phyloP scores from a whole-genome alignment of 129 eudicot species.

The Logfia minima region DNA sequence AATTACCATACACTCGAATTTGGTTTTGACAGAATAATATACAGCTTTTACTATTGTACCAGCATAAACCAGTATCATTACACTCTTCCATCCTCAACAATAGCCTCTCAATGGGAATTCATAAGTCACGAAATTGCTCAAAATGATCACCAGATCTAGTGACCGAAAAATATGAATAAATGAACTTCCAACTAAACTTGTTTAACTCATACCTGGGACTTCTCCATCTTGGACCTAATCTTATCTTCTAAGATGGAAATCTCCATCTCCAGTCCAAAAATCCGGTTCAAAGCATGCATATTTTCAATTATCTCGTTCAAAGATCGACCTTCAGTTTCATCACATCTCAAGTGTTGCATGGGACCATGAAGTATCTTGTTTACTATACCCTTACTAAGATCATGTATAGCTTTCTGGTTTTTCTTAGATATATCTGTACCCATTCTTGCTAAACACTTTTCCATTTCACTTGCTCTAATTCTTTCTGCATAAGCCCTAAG shows the following conservation, averaged over 20 bases:
- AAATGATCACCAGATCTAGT: constrained; percentile 15
- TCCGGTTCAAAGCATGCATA: constrained; percentile 77
- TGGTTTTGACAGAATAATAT: constrained; percentile 15
- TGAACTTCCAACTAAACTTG: constrained; percentile 2
- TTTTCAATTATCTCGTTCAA: constrained; percentile 69
- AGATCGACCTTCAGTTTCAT: constrained; percentile 53
- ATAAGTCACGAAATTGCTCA: background rate
- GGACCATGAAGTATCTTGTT: constrained; percentile 93
- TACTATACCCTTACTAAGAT: constrained; percentile 67
- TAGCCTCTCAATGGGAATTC: background rate
- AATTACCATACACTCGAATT: background rate
- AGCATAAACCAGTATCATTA: background rate
- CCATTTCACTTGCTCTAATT: constrained; percentile 72
- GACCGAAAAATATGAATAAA: constrained; percentile 10
- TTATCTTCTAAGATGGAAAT: constrained; percentile 64
- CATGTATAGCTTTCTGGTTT: constrained; percentile 62
- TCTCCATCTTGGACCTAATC: constrained; percentile 69
- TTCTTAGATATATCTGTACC: constrained; percentile 56
- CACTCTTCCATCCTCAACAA: constrained; percentile 15
- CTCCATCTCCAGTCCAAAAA: constrained; percentile 68
- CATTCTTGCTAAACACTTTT: constrained; percentile 72
- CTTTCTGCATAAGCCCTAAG: constrained; percentile 77
- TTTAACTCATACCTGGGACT: constrained; percentile 39
- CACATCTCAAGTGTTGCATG: constrained; percentile 84
- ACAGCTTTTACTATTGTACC: background rate